Evolutionary conservation across 2,329 filamentous ascomycete species (phyloP), one percentile per base, ranked within the genome.

Genomic region (Shiraia bambusicola): DNA sequence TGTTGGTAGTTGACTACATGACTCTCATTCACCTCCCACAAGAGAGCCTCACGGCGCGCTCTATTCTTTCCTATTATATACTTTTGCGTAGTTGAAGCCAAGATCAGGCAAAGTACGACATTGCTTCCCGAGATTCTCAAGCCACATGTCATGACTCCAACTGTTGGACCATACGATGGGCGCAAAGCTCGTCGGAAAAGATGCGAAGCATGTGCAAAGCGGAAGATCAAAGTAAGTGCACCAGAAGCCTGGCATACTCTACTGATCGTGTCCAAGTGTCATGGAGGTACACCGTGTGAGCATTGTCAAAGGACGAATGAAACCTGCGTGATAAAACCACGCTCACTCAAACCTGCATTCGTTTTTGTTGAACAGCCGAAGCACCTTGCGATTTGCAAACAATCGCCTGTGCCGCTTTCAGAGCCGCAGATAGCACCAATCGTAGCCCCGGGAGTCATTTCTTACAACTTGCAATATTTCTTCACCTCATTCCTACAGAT

Each of bases 111-210:
- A 14, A 14, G 3, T 3, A 15, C 10, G 14, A 6, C 15, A 24
- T 9, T 16, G 16, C 9, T 34, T 19, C 17, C 22, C n/a, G 12
- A 16, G 25, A 12, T 35, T n/a, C 19, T 19, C 19, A 22, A 22
- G 19, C 19, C 19, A 22, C 19, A 10, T 32, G 16, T 39, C 16
- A 57, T 56, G 54, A 29, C 45, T 12, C 37, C 39, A n/a, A 14
- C 22, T 15, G 49, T 54, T n/a, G 59, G 59, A 16, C 59, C 59
- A 16, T 53, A 50, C 12, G 59, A 63, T 42, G 59, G 59, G 22
- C 59, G 59, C n/a, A 60, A 53, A 39, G 51, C 56, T 4, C 49
- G 54, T 24, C 54, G 51, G 22, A 61, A 56, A 39, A 50, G 59
- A 11, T 63, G 59, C 34, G 45, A 55, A 43, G 41, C 49, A 10